Evolutionary conservation across 2,329 filamentous ascomycete species (phyloP), one percentile per base, ranked within the genome.

Genomic region (Colletotrichum sidae): DNA sequence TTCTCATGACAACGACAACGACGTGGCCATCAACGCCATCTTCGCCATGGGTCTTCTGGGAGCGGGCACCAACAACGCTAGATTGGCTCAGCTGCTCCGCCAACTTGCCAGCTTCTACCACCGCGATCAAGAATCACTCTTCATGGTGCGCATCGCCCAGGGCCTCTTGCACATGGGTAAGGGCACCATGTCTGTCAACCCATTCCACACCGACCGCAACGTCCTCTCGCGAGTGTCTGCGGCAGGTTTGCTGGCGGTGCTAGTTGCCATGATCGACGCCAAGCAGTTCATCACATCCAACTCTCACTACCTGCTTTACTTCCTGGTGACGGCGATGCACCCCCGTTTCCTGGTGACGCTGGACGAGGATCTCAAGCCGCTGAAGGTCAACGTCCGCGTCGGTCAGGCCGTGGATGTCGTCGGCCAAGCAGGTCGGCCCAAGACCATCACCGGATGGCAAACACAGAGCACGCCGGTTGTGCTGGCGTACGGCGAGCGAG

Each of bases 381-480:
- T 99, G 68, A 95, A 93, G 57, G 94, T 98, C 75, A 98, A 97
- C 73, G 96, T 99, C 13, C 92, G 96, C 38, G 95, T 99, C 49
- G 96, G 96, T 78, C 96, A 99, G 81, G 96, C 96, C 13, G 96
- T 99, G 17, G 96, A 99, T 76, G 94, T 99, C 46, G 96, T 99
- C 45, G 96, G 96, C 55, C 96, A 98, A 79, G 96, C 96, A 11
- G 96, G 96, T 76, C 88, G 95, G 68, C 96, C 96, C 71, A 98
- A 99, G 90, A 99, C 96, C 2, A 99, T 99, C 73, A 99, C 96
- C 9, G 96, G 96, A 57, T 99, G 96, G 96, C 96, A 99, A 81
- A 99, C 96, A 70, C 96, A 99, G 84, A 97, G 93, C 82, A 99
- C 96, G n/a, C 96, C 96, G 1, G 96, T 99, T 51, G 84, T 99